Percentiles rank a stretch among this genome's conserved stretches.
Evolutionary conservation across 2,329 filamentous ascomycete genomes (phyloP).

Genomic region (Fusarium sp.): DNA sequence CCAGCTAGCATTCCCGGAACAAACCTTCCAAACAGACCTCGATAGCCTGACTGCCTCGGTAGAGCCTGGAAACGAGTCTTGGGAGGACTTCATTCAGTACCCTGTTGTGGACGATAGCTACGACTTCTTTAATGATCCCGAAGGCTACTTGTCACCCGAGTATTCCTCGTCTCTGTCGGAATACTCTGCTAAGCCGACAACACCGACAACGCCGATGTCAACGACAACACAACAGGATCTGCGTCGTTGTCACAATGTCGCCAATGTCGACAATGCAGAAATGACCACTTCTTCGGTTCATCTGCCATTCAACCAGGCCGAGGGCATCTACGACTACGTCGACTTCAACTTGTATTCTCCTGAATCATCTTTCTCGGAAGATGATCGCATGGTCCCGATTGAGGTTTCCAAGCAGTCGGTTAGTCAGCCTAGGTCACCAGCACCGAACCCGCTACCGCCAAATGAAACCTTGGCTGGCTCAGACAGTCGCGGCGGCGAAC

Average conservation of each 20-base stretch:
- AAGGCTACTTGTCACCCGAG: slow-evolving; percentile 56
- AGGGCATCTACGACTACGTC: slow-evolving; percentile 55
- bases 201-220: slow-evolving; percentile 37
- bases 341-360: slow-evolving; percentile 69
- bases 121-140: slow-evolving; percentile 59
- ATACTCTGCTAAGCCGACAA: slow-evolving; percentile 45
- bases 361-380: slow-evolving; percentile 59
- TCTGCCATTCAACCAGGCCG: slow-evolving; percentile 41
- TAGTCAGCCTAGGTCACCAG: slow-evolving; percentile 33
- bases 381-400: slow-evolving; percentile 56
- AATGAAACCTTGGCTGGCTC: slow-evolving; percentile 18
- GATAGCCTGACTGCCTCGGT: slow-evolving; percentile 33
- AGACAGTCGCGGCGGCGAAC: slow-evolving; percentile 3
- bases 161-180: slow-evolving; percentile 45
- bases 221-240: slow-evolving; percentile 43
- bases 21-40: slow-evolving; percentile 39
- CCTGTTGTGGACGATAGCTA: slow-evolving; percentile 54
- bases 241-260: slow-evolving; percentile 4
- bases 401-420: slow-evolving; percentile 37
- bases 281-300: slow-evolving; percentile 18
- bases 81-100: slow-evolving; percentile 61
- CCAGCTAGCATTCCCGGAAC: slow-evolving; percentile 30
- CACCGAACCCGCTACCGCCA: slow-evolving; percentile 22
- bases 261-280: slow-evolving; percentile 15
- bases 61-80: slow-evolving; percentile 47